Evolutionary conservation across 352 stramenopile species (phyloP), one percentile per base, ranked within the genome.

Genomic region (Albugo laibachii): DNA sequence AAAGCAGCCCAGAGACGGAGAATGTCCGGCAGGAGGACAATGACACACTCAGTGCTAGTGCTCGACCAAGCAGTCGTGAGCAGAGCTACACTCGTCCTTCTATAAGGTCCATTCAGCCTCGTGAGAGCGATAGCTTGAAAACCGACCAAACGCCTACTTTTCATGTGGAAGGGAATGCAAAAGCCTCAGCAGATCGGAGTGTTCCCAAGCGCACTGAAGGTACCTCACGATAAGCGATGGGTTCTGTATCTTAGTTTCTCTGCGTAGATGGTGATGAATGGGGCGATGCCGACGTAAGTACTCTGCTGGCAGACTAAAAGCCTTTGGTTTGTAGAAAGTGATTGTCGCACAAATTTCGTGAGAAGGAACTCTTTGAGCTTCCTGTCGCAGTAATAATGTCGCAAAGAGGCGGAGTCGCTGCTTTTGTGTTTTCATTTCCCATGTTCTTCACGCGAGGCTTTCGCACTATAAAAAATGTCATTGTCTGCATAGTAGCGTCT

Each of bases 201-300:
- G 24, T n/a, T n/a, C n/a, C 24, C 24, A 31, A 31, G 24, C 24
- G 24, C 24, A 31, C 3, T 31, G 38, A 43, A 43, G 38, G 38
- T 43, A 43, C 20, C 8, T 43, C 3, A 8, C 8, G 16, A 43
- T 43, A 8, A 10, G 3, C 8, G 16, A 24, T 24, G 38, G 38
- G 3, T 10, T 43, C 8, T 19, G 38, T 43, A 24, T 43, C 38
- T 24, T 8, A 24, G 3, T 19, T 8, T 43, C 8, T 43, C 8
- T 43, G 3, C 38, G 38, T 43, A 82, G 67, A 79, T n/a, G 61
- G 66, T 14, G 71, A 89, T 38, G 76, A 89, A 51, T 89, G 72
- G 69, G 73, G 71, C 19, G 71, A 86, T 37, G 76, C 76, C 0
- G 73, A 89, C 39, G 73, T 86, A 10, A 69, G 73, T 21, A 80